phyloP scores from a whole-genome alignment of 805 yeast species.

The Kurtzmaniella cleridarum region DNA sequence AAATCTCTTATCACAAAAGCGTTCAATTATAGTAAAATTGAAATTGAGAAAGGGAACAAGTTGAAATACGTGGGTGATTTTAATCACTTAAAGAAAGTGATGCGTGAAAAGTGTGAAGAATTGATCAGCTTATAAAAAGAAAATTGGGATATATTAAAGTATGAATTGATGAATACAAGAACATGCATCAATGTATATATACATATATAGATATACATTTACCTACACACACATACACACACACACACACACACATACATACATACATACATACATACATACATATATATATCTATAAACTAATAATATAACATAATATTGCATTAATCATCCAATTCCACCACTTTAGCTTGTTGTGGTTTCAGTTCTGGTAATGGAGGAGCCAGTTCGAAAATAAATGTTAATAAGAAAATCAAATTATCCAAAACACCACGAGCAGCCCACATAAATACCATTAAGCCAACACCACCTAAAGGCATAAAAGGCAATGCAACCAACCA shows the following conservation, averaged over 20 bases:
- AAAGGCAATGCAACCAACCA: constrained; percentile 61
- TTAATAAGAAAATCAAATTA: constrained; percentile 13
- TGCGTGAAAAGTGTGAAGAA: background rate
- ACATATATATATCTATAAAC: too few species aligned
- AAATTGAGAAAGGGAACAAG: background rate
- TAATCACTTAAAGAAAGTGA: background rate
- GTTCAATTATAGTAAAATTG: background rate
- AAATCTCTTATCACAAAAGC: background rate
- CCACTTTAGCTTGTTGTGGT: too few species aligned
- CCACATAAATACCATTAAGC: constrained; percentile 54
- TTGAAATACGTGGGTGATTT: background rate
- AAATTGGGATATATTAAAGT: too few species aligned
- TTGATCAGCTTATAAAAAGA: background rate
- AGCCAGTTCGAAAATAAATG: constrained; percentile 14
- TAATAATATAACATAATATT: too few species aligned
- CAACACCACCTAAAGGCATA: constrained; percentile 57
- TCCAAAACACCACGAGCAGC: constrained; percentile 29
- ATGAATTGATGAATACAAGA: too few species aligned
- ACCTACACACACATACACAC: too few species aligned
- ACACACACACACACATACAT: too few species aligned
- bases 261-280: too few species aligned
- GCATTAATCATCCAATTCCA: too few species aligned
- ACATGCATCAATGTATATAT: too few species aligned
- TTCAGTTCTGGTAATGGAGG: too few species aligned
- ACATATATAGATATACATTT: too few species aligned